These are phyloP conservation scores for Vitis riparia DNA, from an alignment of 164 flowering plant species.

Conservation along the genomic window DNA sequence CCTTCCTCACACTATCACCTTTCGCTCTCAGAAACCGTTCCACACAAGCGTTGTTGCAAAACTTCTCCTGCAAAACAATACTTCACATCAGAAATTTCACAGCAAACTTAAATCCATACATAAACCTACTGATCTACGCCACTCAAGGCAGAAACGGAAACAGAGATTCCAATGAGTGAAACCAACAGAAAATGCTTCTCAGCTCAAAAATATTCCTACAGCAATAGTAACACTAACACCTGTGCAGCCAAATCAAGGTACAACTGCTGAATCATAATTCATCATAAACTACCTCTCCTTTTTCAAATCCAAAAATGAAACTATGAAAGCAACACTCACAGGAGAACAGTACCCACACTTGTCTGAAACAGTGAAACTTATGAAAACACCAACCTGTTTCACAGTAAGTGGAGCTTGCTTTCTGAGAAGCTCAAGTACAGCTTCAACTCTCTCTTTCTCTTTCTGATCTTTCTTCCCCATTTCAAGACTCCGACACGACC, in stretches of 20 bases:
- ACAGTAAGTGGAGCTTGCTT: constrained; percentile 79
- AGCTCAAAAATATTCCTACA: too few species aligned
- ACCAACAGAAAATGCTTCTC: background rate
- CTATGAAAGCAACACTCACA: background rate
- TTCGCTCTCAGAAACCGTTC: constrained; percentile 79
- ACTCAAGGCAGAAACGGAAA: too few species aligned
- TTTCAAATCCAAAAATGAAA: constrained; percentile 2
- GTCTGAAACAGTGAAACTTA: background rate
- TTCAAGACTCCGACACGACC: constrained; percentile 4
- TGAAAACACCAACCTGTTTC: constrained; percentile 57
- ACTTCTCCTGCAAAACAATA: constrained; percentile 77
- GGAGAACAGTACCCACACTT: background rate
- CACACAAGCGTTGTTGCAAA: constrained; percentile 75
- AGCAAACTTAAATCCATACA: background rate
- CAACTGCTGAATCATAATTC: background rate
- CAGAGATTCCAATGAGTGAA: background rate
- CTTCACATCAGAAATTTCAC: background rate
- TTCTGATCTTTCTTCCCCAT: constrained; percentile 67
- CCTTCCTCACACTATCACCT: constrained; percentile 90
- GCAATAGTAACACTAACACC: too few species aligned
- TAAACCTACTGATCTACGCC: too few species aligned
- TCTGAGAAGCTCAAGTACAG: constrained; percentile 66
- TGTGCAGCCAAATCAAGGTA: background rate
- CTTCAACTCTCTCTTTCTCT: constrained; percentile 45
- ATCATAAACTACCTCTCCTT: too few species aligned